phyloP scores from a whole-genome alignment of 495 filamentous ascomycete species.

The Umbilicaria muhlenbergii region DNA sequence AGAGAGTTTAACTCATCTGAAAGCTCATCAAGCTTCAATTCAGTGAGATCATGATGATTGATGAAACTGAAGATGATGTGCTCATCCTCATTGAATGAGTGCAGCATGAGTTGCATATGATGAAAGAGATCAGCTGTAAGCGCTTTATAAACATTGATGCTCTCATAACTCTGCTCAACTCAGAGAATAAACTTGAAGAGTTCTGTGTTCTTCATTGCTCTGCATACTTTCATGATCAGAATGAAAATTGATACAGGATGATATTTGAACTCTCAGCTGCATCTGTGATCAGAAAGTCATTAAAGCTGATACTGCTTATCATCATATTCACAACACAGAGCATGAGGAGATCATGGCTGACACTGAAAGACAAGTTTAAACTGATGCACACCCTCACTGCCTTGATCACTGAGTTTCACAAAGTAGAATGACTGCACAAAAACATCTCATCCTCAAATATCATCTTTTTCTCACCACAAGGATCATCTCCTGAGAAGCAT shows the following conservation, averaged over 20 bases:
- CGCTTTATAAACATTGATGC: too few species aligned
- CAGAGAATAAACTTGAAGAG: background rate
- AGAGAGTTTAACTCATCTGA: too few species aligned
- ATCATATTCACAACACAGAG: too few species aligned
- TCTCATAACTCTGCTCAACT: background rate
- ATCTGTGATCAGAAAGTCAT: slow-evolving; percentile 1
- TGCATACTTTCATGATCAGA: slow-evolving; percentile 4
- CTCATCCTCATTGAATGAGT: too few species aligned
- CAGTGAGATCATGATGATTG: too few species aligned
- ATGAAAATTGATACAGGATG: slow-evolving; percentile 2
- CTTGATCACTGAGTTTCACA: slow-evolving; percentile 14
- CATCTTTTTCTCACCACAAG: slow-evolving; percentile 10
- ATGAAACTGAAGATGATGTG: too few species aligned
- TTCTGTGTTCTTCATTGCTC: slow-evolving; percentile 1
- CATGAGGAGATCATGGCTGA: background rate
- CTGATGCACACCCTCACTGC: slow-evolving; percentile 8
- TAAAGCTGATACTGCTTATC: slow-evolving; percentile 4
- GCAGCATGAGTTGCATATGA: too few species aligned
- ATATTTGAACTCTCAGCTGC: slow-evolving; percentile 1
- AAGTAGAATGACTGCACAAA: slow-evolving; percentile 19
- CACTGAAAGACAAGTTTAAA: slow-evolving; percentile 3
- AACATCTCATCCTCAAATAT: slow-evolving; percentile 16
- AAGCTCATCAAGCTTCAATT: too few species aligned
- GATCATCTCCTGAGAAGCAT: too few species aligned
- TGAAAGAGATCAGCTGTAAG: too few species aligned